A percentile compares a stretch with the other conserved stretches of the same genome.
phyloP scores from a whole-genome alignment of 805 yeast genomes.

The Suhomyces tanzawaensis region DNA sequence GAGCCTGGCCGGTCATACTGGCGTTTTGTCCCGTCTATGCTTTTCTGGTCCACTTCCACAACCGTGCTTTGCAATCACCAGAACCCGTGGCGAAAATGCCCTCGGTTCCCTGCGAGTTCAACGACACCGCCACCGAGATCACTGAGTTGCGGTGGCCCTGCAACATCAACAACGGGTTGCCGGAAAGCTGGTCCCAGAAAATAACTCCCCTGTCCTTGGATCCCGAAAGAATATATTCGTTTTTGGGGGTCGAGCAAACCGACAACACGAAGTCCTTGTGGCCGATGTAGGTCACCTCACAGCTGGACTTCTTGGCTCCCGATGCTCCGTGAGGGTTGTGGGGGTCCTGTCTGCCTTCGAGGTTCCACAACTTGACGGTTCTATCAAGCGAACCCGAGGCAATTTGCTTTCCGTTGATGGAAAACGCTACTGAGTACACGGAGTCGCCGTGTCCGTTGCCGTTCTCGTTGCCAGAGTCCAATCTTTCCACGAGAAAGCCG shows the following conservation, averaged over 20 bases:
- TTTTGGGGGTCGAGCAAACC: conserved; percentile 92
- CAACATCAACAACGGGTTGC: conserved; percentile 90
- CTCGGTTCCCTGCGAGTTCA: conserved; percentile 66
- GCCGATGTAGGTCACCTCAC: conserved; percentile 91
- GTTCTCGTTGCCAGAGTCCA: conserved; percentile 82
- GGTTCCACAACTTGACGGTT: conserved; percentile 93
- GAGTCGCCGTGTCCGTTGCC: conserved; percentile 96
- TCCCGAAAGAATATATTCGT: conserved; percentile 87
- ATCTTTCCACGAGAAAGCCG: conserved; percentile 86
- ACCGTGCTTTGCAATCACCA: conserved; percentile 96
- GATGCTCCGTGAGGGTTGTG: conserved; percentile 19
- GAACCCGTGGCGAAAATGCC: conserved; percentile 95
- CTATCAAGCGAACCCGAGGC: conserved; percentile 94
- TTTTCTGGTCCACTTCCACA: conserved; percentile 81
- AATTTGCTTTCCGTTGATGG: conserved; percentile 86
- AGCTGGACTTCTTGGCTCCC: conserved; percentile 46
- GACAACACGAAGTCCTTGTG: conserved; percentile 94
- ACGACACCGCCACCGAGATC: conserved; percentile 88
- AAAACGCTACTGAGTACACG: conserved; percentile 91
- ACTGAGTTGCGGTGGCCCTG: conserved; percentile 97
- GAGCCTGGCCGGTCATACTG: too few species aligned
- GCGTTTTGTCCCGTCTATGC: not conserved
- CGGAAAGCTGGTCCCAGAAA: conserved; percentile 91
- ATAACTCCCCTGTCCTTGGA: conserved; percentile 96
- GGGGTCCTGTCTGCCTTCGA: conserved; percentile 52